Evolutionary conservation across 495 filamentous ascomycete genomes (phyloP).

Genomic region (Daldinia loculata): DNA sequence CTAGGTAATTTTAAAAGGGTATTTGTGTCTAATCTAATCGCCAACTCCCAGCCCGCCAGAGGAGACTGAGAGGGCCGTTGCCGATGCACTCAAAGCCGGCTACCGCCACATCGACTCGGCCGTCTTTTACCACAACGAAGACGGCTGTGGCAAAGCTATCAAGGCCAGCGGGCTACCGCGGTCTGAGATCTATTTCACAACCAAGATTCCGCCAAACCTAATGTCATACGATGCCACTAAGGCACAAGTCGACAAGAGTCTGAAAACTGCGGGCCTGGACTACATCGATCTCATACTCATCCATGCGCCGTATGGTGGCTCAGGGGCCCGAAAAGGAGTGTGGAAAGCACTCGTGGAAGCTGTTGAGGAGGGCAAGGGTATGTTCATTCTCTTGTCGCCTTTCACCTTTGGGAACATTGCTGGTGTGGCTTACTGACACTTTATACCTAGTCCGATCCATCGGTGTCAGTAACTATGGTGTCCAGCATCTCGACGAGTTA

Average conservation of each 20-base stretch:
- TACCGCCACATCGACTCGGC: slow-evolving; percentile 84
- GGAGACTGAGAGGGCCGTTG: slow-evolving; percentile 56
- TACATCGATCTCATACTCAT: slow-evolving; percentile 74
- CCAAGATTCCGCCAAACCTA: slow-evolving; percentile 65
- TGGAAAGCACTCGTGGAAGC: slow-evolving; percentile 71
- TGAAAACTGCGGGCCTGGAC: slow-evolving; percentile 61
- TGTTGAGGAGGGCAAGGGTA: slow-evolving; percentile 65
- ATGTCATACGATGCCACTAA: slow-evolving; percentile 62
- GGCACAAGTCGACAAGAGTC: slow-evolving; percentile 58
- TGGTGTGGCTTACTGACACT: slow-evolving; percentile 11
- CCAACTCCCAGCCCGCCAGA: slow-evolving; percentile 44
- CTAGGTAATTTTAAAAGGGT: not conserved
- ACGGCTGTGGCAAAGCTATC: slow-evolving; percentile 69
- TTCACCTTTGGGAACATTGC: not conserved
- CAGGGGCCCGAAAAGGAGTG: slow-evolving; percentile 62
- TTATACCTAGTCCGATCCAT: slow-evolving; percentile 63
- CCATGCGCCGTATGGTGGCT: slow-evolving; percentile 68
- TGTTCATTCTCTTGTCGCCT: not conserved
- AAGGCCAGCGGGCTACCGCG: slow-evolving; percentile 65
- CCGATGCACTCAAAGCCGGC: slow-evolving; percentile 70
- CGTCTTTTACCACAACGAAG: slow-evolving; percentile 74
- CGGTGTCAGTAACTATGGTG: slow-evolving; percentile 74
- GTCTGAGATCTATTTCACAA: slow-evolving; percentile 74
- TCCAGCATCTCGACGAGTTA: slow-evolving; percentile 75
- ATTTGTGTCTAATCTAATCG: slow-evolving; percentile 7